Base-by-base conservation (phyloP, 2,329 filamentous ascomycete species). In the Colletotrichum sp. region DNA sequence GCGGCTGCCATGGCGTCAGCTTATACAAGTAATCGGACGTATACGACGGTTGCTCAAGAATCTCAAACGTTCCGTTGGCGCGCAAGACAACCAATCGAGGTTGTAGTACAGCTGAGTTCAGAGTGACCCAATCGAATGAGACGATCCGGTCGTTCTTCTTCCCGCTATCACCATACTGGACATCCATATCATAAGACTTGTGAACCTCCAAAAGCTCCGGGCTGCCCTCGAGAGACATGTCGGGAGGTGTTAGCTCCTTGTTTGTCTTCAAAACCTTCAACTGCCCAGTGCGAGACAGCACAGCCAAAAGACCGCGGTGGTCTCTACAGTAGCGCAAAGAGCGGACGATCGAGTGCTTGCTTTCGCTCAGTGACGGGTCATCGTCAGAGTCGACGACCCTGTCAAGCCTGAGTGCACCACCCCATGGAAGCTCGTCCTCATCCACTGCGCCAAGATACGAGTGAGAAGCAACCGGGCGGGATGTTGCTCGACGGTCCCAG, bases 401-500 rank as follows among this genome's bases (percentile, higher is more conserved):
- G 67, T 92, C 87, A 6, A 93, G 83, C 62, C 88, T 89, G 71
- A 94, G 83, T 16, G 90, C 90, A 21, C 90, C 90, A 59, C 92
- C 92, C 90, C 91, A 93, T 0, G 91, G 89, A 18, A 93, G 80
- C 16, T 90, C 89, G 69, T 92, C 90, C n/a, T 88, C 85, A 38
- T 93, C 91, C 6, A 92, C 84, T 4, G 91, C 90, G 32, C 91
- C 87, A 16, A 88, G 79, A 77, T 93, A 94, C 16, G 85, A 83
- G 14, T 87, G 83, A 13, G 90, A 92, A 10, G 89, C 89, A 13
- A 88, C 83, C 2, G 87, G 84, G 13, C 90, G 88, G 24, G 86
- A 86, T 14, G 87, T 88, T n/a, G 89, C 90, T 58, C 94, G 92
- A 30, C 93, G 91, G 81, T 96, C 94, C 94, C 94, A 96, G 36